Evolutionary conservation across 2,329 filamentous ascomycete species (phyloP).

Genomic region (Tolypocladium tundrense): DNA sequence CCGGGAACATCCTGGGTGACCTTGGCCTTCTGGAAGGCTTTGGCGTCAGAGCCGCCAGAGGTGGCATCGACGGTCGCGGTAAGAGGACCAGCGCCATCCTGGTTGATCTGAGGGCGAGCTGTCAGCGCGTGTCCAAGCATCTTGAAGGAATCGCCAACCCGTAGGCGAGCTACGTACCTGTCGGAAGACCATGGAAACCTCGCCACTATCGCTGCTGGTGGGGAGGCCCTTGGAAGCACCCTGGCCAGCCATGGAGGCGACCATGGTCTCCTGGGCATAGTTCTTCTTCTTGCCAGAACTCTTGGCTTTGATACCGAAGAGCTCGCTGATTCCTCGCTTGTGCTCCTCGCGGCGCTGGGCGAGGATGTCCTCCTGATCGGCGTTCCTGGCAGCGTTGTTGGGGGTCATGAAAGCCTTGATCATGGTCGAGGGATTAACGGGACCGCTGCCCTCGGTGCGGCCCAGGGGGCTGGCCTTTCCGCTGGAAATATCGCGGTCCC

Average conservation of each 20-base stretch:
- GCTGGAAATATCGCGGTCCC: constrained; percentile 44
- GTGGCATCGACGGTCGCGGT: constrained; percentile 50
- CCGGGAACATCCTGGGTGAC: constrained; percentile 54
- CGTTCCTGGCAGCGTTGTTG: constrained; percentile 22
- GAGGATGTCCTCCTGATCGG: constrained; percentile 34
- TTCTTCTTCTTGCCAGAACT: constrained; percentile 25
- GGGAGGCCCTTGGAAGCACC: constrained; percentile 46
- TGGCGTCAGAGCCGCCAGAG: constrained; percentile 49
- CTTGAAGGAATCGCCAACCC: background rate
- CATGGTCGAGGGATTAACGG: constrained; percentile 46
- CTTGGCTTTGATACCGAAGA: constrained; percentile 14
- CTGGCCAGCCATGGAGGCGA: constrained; percentile 42
- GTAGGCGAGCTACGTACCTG: constrained; percentile 16
- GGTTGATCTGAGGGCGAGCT: constrained; percentile 48
- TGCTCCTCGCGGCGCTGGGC: constrained; percentile 10
- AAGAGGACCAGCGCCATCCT: constrained; percentile 57
- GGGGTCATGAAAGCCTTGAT: constrained; percentile 50
- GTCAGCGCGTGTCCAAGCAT: background rate
- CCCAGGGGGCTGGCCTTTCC: constrained; percentile 48
- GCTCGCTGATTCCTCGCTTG: constrained; percentile 19
- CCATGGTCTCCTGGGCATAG: constrained; percentile 34
- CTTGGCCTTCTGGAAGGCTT: constrained; percentile 48
- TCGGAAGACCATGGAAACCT: constrained; percentile 54
- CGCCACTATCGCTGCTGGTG: constrained; percentile 49
- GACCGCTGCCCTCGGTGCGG: constrained; percentile 49